phyloP scores from a whole-genome alignment of 2,329 filamentous ascomycete genomes.

The Phialemoniopsis sp. region DNA sequence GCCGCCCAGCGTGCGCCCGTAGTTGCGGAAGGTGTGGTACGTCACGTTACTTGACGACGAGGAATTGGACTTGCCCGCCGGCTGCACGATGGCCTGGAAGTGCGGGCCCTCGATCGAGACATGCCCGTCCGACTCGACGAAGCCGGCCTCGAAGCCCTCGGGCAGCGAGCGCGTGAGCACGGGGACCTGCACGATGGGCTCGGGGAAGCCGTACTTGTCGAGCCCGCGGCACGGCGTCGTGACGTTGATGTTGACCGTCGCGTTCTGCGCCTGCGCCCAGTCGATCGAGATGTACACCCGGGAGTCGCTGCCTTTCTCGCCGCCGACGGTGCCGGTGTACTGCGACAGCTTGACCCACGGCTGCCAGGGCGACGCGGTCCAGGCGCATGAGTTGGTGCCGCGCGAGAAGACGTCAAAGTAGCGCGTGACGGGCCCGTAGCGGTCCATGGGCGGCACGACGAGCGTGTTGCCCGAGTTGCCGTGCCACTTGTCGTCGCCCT shows the following conservation, averaged over 20 bases:
- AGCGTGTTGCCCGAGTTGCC: constrained; percentile 47
- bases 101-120: constrained; percentile 52
- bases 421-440: constrained; percentile 48
- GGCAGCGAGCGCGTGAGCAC: constrained; percentile 46
- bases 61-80: constrained; percentile 15
- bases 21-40: constrained; percentile 48
- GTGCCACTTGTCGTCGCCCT: constrained; percentile 63
- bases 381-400: constrained; percentile 48
- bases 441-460: constrained; percentile 51
- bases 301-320: constrained; percentile 37
- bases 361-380: constrained; percentile 42
- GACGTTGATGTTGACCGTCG: constrained; percentile 47
- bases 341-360: constrained; percentile 49
- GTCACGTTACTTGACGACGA: constrained; percentile 20
- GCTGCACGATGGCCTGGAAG: constrained; percentile 35
- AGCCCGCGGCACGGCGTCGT: constrained; percentile 38
- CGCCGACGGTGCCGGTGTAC: constrained; percentile 42
- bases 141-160: constrained; percentile 48
- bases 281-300: constrained; percentile 53
- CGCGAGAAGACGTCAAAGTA: constrained; percentile 63
- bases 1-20: constrained; percentile 55
- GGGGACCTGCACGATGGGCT: constrained; percentile 48
- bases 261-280: constrained; percentile 40
- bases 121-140: constrained; percentile 57
- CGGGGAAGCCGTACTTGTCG: constrained; percentile 33